Percentiles rank a stretch among this genome's conserved stretches.
Evolutionary conservation across 1,139 yeast species (phyloP).

Genomic region (Hansenula sp.): DNA sequence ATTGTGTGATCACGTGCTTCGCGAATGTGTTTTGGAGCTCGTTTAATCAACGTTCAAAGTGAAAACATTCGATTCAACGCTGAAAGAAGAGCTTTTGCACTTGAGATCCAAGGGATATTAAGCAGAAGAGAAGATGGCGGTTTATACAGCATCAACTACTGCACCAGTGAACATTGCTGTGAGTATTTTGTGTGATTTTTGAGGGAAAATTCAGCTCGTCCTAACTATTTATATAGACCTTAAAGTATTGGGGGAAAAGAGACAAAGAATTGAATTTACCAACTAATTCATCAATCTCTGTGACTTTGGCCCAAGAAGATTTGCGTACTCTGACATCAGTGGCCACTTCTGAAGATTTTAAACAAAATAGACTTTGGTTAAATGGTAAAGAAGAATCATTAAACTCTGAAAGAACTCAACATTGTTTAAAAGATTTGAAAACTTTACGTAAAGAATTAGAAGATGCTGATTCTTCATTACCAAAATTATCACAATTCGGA

Average conservation of each 20-base stretch:
- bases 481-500: constrained; percentile 59
- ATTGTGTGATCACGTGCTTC: background rate
- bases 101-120: too few relatives aligned
- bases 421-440: constrained; percentile 77
- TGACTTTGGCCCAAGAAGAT: constrained; percentile 86
- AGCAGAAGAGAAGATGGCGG: constrained; percentile 38
- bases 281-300: constrained; percentile 92
- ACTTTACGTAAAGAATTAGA: constrained; percentile 57
- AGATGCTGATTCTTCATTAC: constrained; percentile 40
- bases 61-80: constrained; percentile 1
- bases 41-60: too few relatives aligned
- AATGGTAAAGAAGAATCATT: constrained; percentile 73
- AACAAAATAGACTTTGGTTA: constrained; percentile 71
- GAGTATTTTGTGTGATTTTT: constrained; percentile 28
- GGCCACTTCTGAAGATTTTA: constrained; percentile 54
- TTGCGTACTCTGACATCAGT: constrained; percentile 89
- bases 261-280: constrained; percentile 85
- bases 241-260: constrained; percentile 98
- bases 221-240: constrained; percentile 54
- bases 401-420: constrained; percentile 66
- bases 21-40: background rate
- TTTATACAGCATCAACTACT: constrained; percentile 76
- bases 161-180: constrained; percentile 98
- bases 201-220: background rate
- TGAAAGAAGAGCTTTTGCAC: background rate